Evolutionary conservation across 2,329 filamentous ascomycete genomes (phyloP), one percentile per base, ranked within the genome.

Genomic region (Scedosporium dehoogii): DNA sequence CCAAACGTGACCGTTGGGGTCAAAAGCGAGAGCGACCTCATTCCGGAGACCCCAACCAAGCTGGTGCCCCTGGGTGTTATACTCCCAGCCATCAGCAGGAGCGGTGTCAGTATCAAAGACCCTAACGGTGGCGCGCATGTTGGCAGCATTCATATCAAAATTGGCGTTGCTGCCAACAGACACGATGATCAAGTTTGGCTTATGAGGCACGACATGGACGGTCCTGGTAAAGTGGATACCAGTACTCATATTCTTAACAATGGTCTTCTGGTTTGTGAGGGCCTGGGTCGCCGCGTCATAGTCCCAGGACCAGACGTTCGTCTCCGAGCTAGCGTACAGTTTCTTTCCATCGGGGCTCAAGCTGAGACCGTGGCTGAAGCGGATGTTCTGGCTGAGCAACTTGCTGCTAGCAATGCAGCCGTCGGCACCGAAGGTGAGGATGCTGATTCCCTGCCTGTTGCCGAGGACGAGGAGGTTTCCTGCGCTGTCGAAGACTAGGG

Each of bases 21-120:
- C 77, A 58, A 82, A 80, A 6, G 75, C 80, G 38, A 88, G 75
- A 7, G 85, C 85, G 18, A 87, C 83, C 29, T 84, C 84, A 70
- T 88, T 88, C 6, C 85, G 76, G 58, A 88, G 72, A 0, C 76
- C 76, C 55, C 75, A 77, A 0, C 71, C 75, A 21, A 74, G 71
- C 27, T 75, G 71, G 60, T 72, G 71, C 4, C 75, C 75, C 18
- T 72, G 70, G 1, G 70, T 74, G 62, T 73, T 76, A 65, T 74
- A 78, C 64, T 71, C 70, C 64, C 70, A 76, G 0, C 75, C 75
- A 6, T 60, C 66, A 0, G 70, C 64, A 0, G 75, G 75, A 5
- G 71, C 70, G 51, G 70, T 72, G 61, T 66, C 69, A 61, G 73
- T 68, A 63, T 78, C 74, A 63, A 78, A 78, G 55, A 76, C 72